Evolutionary conservation across 805 yeast genomes (phyloP).

Genomic region (Starmerella bombicola): DNA sequence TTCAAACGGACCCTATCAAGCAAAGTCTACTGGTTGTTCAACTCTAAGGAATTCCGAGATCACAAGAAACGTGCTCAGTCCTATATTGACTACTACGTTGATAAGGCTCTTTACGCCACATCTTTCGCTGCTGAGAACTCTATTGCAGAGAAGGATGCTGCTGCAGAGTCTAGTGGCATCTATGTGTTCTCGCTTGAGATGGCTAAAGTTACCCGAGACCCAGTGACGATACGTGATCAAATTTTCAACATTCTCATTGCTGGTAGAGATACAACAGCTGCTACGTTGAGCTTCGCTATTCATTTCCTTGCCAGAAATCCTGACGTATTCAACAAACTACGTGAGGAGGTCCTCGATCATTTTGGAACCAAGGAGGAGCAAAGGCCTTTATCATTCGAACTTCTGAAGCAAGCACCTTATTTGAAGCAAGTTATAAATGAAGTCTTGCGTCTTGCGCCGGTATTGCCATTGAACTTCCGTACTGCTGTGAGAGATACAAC

Average conservation of each 20-base stretch:
- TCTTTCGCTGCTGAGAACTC: conserved; percentile 10
- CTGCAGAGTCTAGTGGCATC: conserved; percentile 13
- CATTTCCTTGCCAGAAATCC: conserved; percentile 35
- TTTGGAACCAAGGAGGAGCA: background rate
- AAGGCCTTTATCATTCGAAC: conserved; percentile 29
- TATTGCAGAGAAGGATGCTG: conserved; percentile 13
- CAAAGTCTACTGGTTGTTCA: conserved; percentile 8
- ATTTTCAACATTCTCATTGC: conserved; percentile 36
- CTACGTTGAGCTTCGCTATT: conserved; percentile 33
- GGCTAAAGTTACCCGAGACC: conserved; percentile 36
- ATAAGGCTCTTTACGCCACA: conserved; percentile 27
- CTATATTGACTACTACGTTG: conserved; percentile 32
- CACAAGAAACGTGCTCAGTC: conserved; percentile 26
- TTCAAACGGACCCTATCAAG: conserved; percentile 2
- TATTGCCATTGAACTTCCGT: conserved; percentile 37
- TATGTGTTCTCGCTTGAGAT: conserved; percentile 36
- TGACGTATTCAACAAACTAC: conserved; percentile 29
- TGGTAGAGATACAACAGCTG: conserved; percentile 41
- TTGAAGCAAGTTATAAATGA: conserved; percentile 35
- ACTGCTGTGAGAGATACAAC: conserved; percentile 33
- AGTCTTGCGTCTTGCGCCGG: conserved; percentile 35
- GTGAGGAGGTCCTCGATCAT: conserved; percentile 17
- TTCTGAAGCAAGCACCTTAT: conserved; percentile 34
- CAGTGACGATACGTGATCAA: conserved; percentile 35
- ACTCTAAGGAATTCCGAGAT: conserved; percentile 27